Evolutionary conservation across 164 flowering plant genomes (phyloP).

Genomic region (Magnolia kwangsiensis): DNA sequence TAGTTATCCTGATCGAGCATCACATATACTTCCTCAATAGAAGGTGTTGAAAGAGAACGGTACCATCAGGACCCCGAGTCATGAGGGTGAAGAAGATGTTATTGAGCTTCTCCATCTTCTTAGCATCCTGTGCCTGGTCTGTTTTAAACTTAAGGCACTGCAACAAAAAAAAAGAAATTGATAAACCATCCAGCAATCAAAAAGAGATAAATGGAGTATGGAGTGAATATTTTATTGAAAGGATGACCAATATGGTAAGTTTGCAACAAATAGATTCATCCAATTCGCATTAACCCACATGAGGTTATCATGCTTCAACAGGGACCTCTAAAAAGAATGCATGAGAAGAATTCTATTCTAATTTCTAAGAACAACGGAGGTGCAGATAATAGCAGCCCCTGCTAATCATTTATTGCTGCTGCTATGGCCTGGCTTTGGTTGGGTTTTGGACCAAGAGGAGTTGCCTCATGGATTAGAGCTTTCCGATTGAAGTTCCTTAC

Average conservation of each 20-base stretch:
- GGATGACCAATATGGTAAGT: background rate
- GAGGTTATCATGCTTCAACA: too few species aligned
- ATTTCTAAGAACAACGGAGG: too few species aligned
- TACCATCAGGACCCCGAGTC: constrained; percentile 98
- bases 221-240: background rate
- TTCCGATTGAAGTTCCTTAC: too few species aligned
- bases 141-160: constrained; percentile 96
- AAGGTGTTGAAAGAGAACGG: background rate
- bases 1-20: too few species aligned
- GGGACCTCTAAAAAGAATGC: too few species aligned
- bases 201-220: too few species aligned
- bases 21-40: background rate
- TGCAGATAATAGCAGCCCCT: too few species aligned
- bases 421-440: background rate
- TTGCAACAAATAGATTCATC: background rate
- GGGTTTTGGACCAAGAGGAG: background rate
- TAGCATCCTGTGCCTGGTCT: constrained; percentile 96
- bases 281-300: too few species aligned
- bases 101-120: constrained; percentile 96
- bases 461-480: too few species aligned
- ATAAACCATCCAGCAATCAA: background rate
- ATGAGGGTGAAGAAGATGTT: constrained; percentile 86
- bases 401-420: background rate
- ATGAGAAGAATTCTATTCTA: too few species aligned
- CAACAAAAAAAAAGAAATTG: background rate